phyloP scores from a whole-genome alignment of 2,329 filamentous ascomycete species.

The Metarhizium robertsii region DNA sequence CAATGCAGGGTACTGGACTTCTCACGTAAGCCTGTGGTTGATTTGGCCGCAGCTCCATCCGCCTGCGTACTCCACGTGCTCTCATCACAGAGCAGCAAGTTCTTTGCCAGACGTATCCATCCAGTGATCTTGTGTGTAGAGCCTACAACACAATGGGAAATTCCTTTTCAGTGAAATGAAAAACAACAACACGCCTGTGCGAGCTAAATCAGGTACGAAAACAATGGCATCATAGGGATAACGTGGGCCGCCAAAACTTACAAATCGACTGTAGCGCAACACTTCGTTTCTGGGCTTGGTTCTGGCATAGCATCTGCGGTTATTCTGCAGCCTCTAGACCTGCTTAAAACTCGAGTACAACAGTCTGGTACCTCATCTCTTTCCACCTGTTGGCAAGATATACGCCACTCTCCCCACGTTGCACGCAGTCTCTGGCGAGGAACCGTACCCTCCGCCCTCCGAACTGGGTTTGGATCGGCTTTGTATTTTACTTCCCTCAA shows the following conservation, averaged over 20 bases:
- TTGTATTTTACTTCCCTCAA: slow-evolving; percentile 92
- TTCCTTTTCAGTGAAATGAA: slow-evolving; percentile 2
- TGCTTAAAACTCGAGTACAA: slow-evolving; percentile 93
- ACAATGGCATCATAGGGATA: background rate
- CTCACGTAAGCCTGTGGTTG: too few species aligned
- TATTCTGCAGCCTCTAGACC: slow-evolving; percentile 86
- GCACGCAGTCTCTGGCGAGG: slow-evolving; percentile 81
- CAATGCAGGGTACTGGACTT: too few species aligned
- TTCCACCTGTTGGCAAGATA: slow-evolving; percentile 17
- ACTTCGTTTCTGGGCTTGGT: slow-evolving; percentile 79
- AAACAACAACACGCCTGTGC: slow-evolving; percentile 5
- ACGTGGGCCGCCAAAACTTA: background rate
- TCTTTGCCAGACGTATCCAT: background rate
- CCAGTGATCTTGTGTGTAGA: background rate
- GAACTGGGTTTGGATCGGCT: slow-evolving; percentile 86
- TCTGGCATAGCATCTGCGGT: slow-evolving; percentile 84
- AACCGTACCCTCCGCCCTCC: slow-evolving; percentile 82
- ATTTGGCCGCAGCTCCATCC: background rate
- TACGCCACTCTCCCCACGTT: slow-evolving; percentile 48
- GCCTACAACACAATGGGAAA: background rate
- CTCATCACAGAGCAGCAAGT: background rate
- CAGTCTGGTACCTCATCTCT: slow-evolving; percentile 70
- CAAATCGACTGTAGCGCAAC: slow-evolving; percentile 49
- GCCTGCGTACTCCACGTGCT: background rate
- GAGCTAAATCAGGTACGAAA: slow-evolving; percentile 9